These are phyloP conservation scores for Botryotinia globosa DNA, from an alignment of 2,329 filamentous ascomycete genomes.

Conservation along the genomic window DNA sequence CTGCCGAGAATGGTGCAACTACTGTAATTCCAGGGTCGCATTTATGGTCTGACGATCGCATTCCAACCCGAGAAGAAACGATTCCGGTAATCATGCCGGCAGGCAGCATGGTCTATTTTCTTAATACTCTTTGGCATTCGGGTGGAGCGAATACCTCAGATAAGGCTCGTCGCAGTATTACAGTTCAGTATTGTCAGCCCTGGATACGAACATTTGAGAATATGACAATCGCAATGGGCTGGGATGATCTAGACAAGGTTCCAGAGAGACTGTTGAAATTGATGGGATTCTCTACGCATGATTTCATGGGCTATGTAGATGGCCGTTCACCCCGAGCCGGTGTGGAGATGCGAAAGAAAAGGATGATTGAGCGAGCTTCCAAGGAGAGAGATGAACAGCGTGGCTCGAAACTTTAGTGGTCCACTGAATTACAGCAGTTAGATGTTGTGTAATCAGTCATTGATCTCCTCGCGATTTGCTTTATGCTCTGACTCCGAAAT, in stretches of 20 bases:
- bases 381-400: constrained; percentile 19
- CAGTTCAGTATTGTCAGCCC: constrained; percentile 37
- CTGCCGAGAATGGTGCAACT: constrained; percentile 35
- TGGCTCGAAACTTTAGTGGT: constrained; percentile 9
- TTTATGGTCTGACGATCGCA: constrained; percentile 35
- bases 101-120: constrained; percentile 36
- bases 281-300: constrained; percentile 35
- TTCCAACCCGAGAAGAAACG: constrained; percentile 33
- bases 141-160: constrained; percentile 34
- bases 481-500: background rate
- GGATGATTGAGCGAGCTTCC: constrained; percentile 34
- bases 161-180: constrained; percentile 30
- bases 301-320: constrained; percentile 38
- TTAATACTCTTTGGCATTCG: constrained; percentile 37
- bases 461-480: background rate
- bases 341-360: constrained; percentile 37
- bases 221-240: constrained; percentile 40
- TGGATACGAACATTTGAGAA: constrained; percentile 44
- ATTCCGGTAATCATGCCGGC: constrained; percentile 36
- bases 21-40: constrained; percentile 37
- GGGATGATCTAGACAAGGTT: constrained; percentile 34
- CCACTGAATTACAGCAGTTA: background rate
- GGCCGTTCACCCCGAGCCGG: constrained; percentile 32
- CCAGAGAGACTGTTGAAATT: constrained; percentile 31
- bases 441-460: background rate